Conservation (phyloP, 371 early-diverging fungal species). For the Smittium culicis region DNA sequence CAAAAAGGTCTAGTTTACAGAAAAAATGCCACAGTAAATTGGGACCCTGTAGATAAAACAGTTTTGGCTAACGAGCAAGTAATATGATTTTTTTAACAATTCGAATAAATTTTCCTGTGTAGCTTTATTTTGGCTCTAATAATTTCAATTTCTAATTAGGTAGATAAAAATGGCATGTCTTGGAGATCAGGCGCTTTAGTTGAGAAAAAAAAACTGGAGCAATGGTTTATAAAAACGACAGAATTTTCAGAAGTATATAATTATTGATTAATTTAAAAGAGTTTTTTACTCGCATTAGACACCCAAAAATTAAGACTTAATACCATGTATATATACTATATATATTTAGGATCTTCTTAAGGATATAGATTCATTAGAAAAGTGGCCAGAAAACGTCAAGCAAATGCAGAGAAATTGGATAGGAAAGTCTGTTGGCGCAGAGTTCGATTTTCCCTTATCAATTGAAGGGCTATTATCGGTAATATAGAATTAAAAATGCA, state of each 20-base stretch:
- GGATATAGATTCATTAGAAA: conserved; percentile 63
- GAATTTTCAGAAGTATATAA: conserved; percentile 48
- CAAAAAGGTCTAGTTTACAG: conserved; percentile 70
- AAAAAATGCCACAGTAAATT: conserved; percentile 81
- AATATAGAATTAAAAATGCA: background rate
- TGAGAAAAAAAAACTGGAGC: conserved; percentile 64
- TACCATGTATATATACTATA: too few species aligned
- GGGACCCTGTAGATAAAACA: conserved; percentile 92
- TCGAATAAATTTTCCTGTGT: too few species aligned
- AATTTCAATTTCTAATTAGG: too few species aligned
- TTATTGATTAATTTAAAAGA: background rate
- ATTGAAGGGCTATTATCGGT: background rate
- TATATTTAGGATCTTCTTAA: conserved; percentile 46
- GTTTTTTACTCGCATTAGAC: too few species aligned
- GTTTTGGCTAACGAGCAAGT: conserved; percentile 95
- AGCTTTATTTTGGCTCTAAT: too few species aligned
- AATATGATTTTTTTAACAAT: background rate
- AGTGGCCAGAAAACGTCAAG: conserved; percentile 85
- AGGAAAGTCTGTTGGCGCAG: conserved; percentile 69
- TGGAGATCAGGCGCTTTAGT: conserved; percentile 92
- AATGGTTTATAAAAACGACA: conserved; percentile 87
- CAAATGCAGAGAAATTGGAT: conserved; percentile 91
- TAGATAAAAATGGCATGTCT: conserved; percentile 66
- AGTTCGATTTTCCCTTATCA: conserved; percentile 44
- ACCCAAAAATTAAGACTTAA: too few species aligned